Evolutionary conservation across 306 rosid genomes (phyloP).

Genomic region (Benincasa hispida): DNA sequence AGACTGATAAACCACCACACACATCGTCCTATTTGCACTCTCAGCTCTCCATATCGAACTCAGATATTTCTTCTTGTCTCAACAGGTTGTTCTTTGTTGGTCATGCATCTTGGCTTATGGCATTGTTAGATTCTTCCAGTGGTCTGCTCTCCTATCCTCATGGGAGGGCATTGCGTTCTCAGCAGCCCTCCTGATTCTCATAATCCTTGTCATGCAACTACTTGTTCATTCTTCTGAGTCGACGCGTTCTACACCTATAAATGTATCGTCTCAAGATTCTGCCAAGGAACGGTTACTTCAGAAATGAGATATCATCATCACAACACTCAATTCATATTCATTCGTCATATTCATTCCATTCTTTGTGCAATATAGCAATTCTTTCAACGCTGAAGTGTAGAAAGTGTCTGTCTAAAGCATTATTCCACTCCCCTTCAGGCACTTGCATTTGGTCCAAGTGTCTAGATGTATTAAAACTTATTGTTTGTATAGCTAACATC

Average conservation of each 20-base stretch:
- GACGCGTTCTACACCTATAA: slow-evolving; percentile 26
- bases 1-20: not conserved
- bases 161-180: slow-evolving; percentile 52
- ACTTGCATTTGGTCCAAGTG: not conserved
- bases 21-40: not conserved
- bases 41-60: not conserved
- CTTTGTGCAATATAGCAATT: not conserved
- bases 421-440: not conserved
- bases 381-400: not conserved
- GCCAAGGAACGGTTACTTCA: slow-evolving; percentile 32
- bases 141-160: slow-evolving; percentile 49
- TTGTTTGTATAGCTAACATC: not conserved
- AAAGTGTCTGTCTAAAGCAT: not conserved
- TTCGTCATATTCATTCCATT: not conserved
- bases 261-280: slow-evolving; percentile 29
- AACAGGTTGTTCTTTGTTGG: slow-evolving; percentile 57
- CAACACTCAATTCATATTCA: not conserved
- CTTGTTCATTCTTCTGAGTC: slow-evolving; percentile 56
- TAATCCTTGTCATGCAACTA: slow-evolving; percentile 44
- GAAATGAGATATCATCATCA: slow-evolving; percentile 14
- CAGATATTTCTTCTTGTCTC: slow-evolving; percentile 13
- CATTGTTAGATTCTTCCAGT: slow-evolving; percentile 18
- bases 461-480: not conserved
- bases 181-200: slow-evolving; percentile 28
- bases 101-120: slow-evolving; percentile 27